Percentiles rank a stretch among this genome's conserved stretches.
These are phyloP conservation scores for Rhizopus arrhizus DNA, from an alignment of 371 early-diverging fungal species.

Conservation along the genomic window DNA sequence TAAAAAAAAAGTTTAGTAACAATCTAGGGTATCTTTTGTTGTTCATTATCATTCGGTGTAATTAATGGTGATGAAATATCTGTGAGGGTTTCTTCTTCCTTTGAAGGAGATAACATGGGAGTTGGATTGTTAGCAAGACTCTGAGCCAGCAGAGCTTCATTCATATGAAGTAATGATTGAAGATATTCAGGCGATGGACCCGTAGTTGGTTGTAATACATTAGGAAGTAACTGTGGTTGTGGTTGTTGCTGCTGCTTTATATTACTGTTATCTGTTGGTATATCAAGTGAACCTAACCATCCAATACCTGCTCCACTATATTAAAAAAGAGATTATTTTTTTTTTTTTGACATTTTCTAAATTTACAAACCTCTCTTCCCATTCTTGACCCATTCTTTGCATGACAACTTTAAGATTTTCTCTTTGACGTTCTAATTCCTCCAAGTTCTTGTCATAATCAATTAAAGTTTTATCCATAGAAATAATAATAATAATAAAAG, in stretches of 20 bases:
- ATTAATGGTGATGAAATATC: conserved; percentile 10
- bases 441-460: conserved; percentile 52
- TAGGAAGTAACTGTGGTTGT: conserved; percentile 14
- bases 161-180: conserved; percentile 36
- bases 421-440: conserved; percentile 45
- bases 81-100: conserved; percentile 6
- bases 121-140: conserved; percentile 31
- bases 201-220: conserved; percentile 16
- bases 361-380: conserved; percentile 49
- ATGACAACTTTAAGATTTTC: conserved; percentile 47
- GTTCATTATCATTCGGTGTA: conserved; percentile 16
- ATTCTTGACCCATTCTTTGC: conserved; percentile 54
- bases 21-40: background rate
- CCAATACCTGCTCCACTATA: conserved; percentile 54
- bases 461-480: conserved; percentile 46
- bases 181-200: conserved; percentile 47
- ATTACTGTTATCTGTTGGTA: conserved; percentile 7
- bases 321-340: background rate
- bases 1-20: too few relatives aligned
- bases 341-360: background rate
- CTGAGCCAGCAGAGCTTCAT: conserved; percentile 44
- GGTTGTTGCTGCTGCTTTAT: background rate
- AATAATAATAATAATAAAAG: conserved; percentile 10
- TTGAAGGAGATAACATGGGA: conserved; percentile 20
- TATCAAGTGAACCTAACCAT: conserved; percentile 46